Percentiles rank a stretch among this genome's conserved stretches.
Evolutionary conservation across 305 asterid genomes (phyloP).

Genomic region (Andrographis paniculata): DNA sequence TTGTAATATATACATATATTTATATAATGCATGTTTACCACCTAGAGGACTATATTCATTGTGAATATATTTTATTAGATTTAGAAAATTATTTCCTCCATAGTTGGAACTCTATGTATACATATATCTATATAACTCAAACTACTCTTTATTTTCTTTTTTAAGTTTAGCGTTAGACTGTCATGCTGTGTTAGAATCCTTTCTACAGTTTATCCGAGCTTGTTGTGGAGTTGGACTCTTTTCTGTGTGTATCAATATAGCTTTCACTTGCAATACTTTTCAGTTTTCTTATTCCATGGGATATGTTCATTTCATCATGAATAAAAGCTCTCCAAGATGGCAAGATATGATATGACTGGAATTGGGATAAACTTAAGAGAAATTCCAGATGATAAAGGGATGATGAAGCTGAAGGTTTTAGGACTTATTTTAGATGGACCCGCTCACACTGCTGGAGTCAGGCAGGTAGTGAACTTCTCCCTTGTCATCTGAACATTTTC

Average conservation of each 20-base stretch:
- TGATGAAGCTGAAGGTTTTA: constrained; percentile 67
- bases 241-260: constrained; percentile 19
- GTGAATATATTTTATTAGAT: too few relatives aligned
- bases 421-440: constrained; percentile 97
- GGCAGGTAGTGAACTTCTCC: constrained; percentile 51
- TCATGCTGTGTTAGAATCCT: constrained; percentile 5
- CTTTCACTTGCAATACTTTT: constrained; percentile 38
- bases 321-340: constrained; percentile 95
- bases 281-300: constrained; percentile 70
- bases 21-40: too few relatives aligned
- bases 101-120: too few relatives aligned
- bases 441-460: constrained; percentile 79
- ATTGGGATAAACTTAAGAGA: constrained; percentile 92
- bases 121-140: too few relatives aligned
- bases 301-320: constrained; percentile 54
- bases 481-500: constrained; percentile 12
- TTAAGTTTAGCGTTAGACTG: too few relatives aligned
- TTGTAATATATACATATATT: too few relatives aligned
- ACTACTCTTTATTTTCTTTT: too few relatives aligned
- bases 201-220: constrained; percentile 1
- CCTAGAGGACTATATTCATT: too few relatives aligned
- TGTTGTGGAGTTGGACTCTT: constrained; percentile 9
- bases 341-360: constrained; percentile 93
- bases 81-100: too few relatives aligned
- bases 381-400: constrained; percentile 71